Base-by-base conservation (phyloP, 805 yeast genomes). In the Candida ortonii region DNA sequence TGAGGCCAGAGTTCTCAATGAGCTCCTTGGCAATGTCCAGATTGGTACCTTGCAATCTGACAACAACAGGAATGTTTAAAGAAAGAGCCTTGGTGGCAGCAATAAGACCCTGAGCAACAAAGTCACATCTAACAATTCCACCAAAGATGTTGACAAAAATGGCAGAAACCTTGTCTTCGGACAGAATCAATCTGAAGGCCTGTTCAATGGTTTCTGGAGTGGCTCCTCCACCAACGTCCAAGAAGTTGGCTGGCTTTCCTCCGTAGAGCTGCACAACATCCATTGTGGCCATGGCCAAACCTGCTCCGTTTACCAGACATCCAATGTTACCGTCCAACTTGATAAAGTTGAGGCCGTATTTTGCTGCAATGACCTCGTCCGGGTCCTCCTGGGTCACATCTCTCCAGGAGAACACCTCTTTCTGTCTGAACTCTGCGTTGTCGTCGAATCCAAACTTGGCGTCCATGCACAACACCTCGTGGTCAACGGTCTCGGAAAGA, bases 171-270 rank as follows among this genome's bases (percentile, higher is more conserved):
- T 80, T 78, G 58, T 78, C 68, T 71, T 93, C 97, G 41, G 93
- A 76, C 60, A 94, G 71, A 57, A 93, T 90, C 65, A 93, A 78
- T 68, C 80, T 83, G 73, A 93, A 90, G 38, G 97, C 99, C 68
- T 84, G 84, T 72, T 89, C 94, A 61, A 93, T 93, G 57, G 98
- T 90, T 68, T 86, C 84, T 50, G 97, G 97, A 46, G 97, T 93
- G 54, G 99, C 98, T 66, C 96, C 95, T 73, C 99, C 99, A 74
- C 99, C 99, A 68, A 96, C 93, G 73, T 93, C 99, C 64, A 93
- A 78, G 78, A 93, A 93, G 76, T 93, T 93, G 49, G 98, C 99
- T 56, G 99, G 99, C 52, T 79, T 84, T 65, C 99, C 99, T 58
- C 97, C 97, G 71, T 88, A 85, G 56, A 93, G 78, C 72, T 93